Conservation (phyloP, 2,329 filamentous ascomycete species). For the Fusarium mundagurra region DNA sequence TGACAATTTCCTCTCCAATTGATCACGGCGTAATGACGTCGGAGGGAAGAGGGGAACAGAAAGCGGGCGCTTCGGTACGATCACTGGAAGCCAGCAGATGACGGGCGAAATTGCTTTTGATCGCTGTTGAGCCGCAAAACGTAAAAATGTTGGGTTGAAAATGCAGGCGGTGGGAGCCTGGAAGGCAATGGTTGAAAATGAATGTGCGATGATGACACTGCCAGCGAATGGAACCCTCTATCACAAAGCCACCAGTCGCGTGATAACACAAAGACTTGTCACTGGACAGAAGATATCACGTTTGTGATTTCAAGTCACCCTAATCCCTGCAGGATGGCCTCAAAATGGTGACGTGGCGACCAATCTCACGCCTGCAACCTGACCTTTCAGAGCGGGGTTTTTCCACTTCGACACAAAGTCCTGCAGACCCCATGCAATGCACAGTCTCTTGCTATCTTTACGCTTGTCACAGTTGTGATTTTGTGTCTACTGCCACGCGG, state of each 20-base stretch:
- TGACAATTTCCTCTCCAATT: not conserved
- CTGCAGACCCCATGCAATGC: not conserved
- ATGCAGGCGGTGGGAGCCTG: not conserved
- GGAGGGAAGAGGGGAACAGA: not conserved
- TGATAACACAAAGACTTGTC: not conserved
- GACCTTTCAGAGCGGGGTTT: not conserved
- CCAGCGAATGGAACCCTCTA: not conserved
- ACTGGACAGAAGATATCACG: not conserved
- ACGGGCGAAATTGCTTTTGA: not conserved
- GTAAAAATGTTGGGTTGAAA: not conserved
- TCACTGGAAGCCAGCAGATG: not conserved
- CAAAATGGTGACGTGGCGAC: not conserved
- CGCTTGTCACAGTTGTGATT: conserved; percentile 2
- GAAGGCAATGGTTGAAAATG: not conserved
- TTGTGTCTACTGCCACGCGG: not conserved
- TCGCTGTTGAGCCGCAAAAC: not conserved
- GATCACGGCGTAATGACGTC: not conserved
- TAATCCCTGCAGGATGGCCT: not conserved
- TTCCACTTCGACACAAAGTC: not conserved
- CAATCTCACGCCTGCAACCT: not conserved
- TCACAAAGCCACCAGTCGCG: not conserved
- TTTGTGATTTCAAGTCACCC: not conserved
- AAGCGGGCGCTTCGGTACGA: not conserved
- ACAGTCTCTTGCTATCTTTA: not conserved
- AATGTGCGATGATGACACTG: not conserved